phyloP scores from a whole-genome alignment of 768 basidiomycete genomes.

The Glaciozyma martinii region DNA sequence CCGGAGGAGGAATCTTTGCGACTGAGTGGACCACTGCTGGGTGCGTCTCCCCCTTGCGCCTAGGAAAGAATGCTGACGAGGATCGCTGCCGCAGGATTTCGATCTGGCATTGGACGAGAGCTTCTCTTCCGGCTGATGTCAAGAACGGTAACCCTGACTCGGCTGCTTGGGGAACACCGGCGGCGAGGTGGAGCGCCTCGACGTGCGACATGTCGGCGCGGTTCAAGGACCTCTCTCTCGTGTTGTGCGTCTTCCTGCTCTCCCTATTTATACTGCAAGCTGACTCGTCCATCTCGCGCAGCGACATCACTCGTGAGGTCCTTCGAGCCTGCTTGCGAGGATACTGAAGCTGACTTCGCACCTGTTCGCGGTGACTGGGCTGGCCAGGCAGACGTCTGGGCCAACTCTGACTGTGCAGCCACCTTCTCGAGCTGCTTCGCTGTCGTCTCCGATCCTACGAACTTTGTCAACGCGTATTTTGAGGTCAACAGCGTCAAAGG shows the following conservation, averaged over 20 bases:
- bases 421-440: background rate
- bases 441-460: background rate
- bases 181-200: background rate
- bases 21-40: too few relatives aligned
- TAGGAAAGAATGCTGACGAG: background rate
- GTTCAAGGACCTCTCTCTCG: background rate
- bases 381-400: background rate
- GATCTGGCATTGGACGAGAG: background rate
- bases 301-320: too few relatives aligned
- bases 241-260: background rate
- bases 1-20: conserved; percentile 20
- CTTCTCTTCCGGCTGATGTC: background rate
- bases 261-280: background rate
- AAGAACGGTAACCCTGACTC: background rate
- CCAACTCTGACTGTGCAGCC: background rate
- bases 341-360: background rate
- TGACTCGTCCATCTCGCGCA: too few relatives aligned
- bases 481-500: background rate
- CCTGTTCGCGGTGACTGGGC: background rate
- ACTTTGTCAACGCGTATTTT: background rate
- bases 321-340: background rate
- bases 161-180: background rate
- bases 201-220: background rate
- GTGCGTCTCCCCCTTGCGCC: conserved; percentile 28
- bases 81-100: background rate